Conservation (phyloP, 768 basidiomycete species). For the Lanmaoa pseudosensibilis region DNA sequence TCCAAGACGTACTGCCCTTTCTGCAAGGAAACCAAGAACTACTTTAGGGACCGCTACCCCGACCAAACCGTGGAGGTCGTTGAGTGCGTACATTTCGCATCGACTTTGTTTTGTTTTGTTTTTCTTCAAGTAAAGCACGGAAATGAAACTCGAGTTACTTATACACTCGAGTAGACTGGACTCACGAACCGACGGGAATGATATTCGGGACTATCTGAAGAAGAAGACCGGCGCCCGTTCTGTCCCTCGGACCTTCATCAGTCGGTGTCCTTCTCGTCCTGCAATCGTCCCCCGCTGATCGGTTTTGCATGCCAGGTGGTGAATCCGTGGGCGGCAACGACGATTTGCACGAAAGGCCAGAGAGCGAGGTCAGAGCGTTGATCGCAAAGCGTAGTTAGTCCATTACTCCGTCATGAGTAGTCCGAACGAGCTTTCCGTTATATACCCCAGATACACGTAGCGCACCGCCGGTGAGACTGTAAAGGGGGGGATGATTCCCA, state of each 20-base stretch:
- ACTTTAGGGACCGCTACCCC: constrained; percentile 43
- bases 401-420: no score
- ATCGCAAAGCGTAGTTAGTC: constrained; percentile 8
- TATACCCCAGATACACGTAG: constrained; percentile 1
- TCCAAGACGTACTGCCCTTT: constrained; percentile 60
- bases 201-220: constrained; percentile 64
- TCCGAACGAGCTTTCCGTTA: not conserved
- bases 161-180: constrained; percentile 46
- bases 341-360: constrained; percentile 11
- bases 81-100: constrained; percentile 42
- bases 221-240: constrained; percentile 66
- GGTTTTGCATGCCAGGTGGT: constrained; percentile 11
- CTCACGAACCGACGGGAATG: constrained; percentile 52
- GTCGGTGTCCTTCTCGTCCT: constrained; percentile 37
- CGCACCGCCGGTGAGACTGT: not conserved
- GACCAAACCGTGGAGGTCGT: constrained; percentile 39
- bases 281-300: not conserved
- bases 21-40: constrained; percentile 48
- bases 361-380: constrained; percentile 5
- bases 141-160: not conserved
- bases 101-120: not conserved
- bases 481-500: not conserved
- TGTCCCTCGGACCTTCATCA: constrained; percentile 78
- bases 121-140: not conserved
- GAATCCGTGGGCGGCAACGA: constrained; percentile 22